Conservation (phyloP, 208 protist genomes). For the Wallacemonas sp. region DNA sequence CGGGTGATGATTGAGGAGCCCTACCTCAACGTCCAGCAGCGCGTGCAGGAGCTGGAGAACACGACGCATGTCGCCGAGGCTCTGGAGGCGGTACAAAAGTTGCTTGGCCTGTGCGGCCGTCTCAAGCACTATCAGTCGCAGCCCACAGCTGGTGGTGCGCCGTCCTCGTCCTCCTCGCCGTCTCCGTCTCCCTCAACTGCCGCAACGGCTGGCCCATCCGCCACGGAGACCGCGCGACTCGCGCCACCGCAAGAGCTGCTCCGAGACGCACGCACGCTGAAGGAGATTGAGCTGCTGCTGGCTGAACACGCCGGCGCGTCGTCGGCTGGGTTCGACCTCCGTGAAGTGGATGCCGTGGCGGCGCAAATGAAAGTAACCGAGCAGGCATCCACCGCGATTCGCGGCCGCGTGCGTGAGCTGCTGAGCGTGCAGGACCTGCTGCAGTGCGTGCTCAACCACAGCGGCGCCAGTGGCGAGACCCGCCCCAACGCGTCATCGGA, state of each 20-base stretch:
- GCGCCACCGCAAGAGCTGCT: slow-evolving; percentile 34
- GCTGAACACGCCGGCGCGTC: slow-evolving; percentile 12
- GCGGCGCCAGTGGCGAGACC: not conserved
- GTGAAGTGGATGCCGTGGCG: slow-evolving; percentile 65
- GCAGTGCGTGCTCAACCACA: not conserved
- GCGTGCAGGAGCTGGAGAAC: slow-evolving; percentile 63
- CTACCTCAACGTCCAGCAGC: slow-evolving; percentile 45
- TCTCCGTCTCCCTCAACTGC: not conserved
- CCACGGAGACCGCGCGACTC: slow-evolving; percentile 4
- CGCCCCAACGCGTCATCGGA: not conserved
- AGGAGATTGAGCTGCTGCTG: slow-evolving; percentile 69
- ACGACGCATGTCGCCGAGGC: slow-evolving; percentile 46
- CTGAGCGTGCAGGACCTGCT: slow-evolving; percentile 39
- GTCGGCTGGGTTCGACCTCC: slow-evolving; percentile 19
- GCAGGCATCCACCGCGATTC: slow-evolving; percentile 44
- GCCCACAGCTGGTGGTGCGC: too few relatives aligned
- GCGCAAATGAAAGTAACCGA: slow-evolving; percentile 48
- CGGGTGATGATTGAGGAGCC: slow-evolving; percentile 73
- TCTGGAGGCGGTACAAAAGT: slow-evolving; percentile 54
- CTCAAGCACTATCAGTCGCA: slow-evolving; percentile 55
- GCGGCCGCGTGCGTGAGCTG: slow-evolving; percentile 53
- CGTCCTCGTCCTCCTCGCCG: not conserved
- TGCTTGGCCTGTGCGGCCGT: slow-evolving; percentile 47
- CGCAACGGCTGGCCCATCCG: not conserved
- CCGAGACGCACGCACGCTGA: slow-evolving; percentile 60